Conservation (phyloP, 2,329 filamentous ascomycete genomes). For the Apiospora phragmitis region DNA sequence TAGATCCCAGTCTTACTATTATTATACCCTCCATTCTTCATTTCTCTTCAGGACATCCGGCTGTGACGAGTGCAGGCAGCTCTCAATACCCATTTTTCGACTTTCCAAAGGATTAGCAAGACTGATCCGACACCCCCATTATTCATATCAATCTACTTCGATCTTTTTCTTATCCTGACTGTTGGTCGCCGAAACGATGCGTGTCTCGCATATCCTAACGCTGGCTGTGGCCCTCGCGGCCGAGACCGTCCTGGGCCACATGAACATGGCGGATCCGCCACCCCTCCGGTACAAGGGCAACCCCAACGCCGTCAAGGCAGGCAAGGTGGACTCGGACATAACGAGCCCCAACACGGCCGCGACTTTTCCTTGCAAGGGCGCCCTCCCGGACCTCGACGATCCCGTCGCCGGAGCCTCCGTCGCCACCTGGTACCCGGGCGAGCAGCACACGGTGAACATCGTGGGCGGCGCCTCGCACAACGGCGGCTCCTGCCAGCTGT, state of each 20-base stretch:
- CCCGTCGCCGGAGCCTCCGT: conserved; percentile 43
- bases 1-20: not conserved
- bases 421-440: conserved; percentile 61
- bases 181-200: not conserved
- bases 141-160: not conserved
- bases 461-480: conserved; percentile 62
- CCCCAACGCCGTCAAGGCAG: conserved; percentile 46
- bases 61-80: not conserved
- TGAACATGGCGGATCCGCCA: conserved; percentile 54
- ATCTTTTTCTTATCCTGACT: not conserved
- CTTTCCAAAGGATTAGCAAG: not conserved
- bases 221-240: conserved; percentile 45
- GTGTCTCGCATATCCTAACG: not conserved
- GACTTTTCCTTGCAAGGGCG: conserved; percentile 78
- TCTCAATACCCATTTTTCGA: not conserved
- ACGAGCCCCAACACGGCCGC: conserved; percentile 60
- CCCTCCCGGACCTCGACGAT: conserved; percentile 48
- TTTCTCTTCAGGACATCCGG: not conserved
- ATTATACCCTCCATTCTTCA: not conserved
- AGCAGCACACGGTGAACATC: conserved; percentile 63
- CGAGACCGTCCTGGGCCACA: conserved; percentile 39
- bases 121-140: not conserved
- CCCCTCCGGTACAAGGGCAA: conserved; percentile 57
- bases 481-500: conserved; percentile 76
- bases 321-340: conserved; percentile 72